A percentile compares a stretch with the other conserved stretches of the same genome.
These are phyloP conservation scores for Ascomycota sp. DNA, from an alignment of 2,329 filamentous ascomycete genomes.

Conservation along the genomic window DNA sequence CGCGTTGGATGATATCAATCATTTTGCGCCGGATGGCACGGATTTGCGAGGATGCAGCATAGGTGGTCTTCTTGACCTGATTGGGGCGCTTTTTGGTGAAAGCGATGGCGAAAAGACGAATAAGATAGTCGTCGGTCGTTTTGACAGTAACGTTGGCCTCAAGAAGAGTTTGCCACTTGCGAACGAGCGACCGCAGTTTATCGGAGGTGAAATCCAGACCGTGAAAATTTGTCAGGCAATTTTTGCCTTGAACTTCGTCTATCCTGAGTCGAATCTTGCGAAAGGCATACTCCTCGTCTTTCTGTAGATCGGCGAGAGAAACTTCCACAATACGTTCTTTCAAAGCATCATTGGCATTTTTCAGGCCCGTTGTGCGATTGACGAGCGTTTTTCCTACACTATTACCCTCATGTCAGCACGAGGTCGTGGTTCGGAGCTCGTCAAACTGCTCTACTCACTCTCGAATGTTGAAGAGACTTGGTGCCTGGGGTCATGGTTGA, in stretches of 20 bases:
- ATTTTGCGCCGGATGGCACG: conserved; percentile 98
- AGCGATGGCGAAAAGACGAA: conserved; percentile 95
- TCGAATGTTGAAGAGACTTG: conserved; percentile 85
- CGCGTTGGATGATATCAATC: conserved; percentile 94
- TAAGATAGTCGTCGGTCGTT: conserved; percentile 98
- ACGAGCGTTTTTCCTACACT: conserved; percentile 99
- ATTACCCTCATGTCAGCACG: conserved; percentile 3
- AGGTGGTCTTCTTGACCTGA: conserved; percentile 99
- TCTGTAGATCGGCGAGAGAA: conserved; percentile 95
- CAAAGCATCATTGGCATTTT: conserved; percentile 98
- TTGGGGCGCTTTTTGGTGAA: conserved; percentile 99
- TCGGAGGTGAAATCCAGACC: conserved; percentile 99
- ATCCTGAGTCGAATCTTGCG: conserved; percentile 98
- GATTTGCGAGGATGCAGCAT: conserved; percentile 92
- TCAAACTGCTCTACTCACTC: conserved; percentile 48
- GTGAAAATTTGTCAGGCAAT: conserved; percentile 99
- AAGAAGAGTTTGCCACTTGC: conserved; percentile 98
- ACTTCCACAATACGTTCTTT: conserved; percentile 99
- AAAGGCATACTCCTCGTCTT: conserved; percentile 99
- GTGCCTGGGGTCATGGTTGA: conserved; percentile 36
- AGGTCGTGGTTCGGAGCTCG: no score
- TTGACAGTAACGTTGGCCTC: conserved; percentile 99
- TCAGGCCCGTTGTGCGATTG: conserved; percentile 98
- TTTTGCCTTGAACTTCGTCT: conserved; percentile 98
- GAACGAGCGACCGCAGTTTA: conserved; percentile 96